Base-by-base conservation (phyloP, 1,284 basidiomycete genomes). In the Moniliophthora roreri region DNA sequence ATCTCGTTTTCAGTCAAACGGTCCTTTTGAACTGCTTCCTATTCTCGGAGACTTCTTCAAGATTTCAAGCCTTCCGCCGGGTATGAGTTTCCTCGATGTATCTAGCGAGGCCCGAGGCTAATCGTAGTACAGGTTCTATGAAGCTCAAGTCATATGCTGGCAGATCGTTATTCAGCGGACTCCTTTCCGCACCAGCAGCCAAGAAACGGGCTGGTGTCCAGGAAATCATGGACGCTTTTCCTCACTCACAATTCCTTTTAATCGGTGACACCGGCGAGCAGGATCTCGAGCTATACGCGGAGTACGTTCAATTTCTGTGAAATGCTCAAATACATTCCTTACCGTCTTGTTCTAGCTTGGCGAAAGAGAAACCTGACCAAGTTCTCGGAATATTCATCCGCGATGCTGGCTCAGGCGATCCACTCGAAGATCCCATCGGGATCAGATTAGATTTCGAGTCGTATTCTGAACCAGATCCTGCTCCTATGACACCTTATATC, bases 181-280 rank as follows among this genome's bases (percentile, higher is more conserved):
- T 91, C 20, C 71, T 84, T 50, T 89, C 78, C 58, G 87, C 84
- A 41, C 87, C 91, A 2, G 87, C 91, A 0, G 77, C 82, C 32
- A 82, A 93, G 38, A 97, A 97, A 70, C 83, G 85, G 4, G 80
- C 79, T 0, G 87, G 85, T n/a, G 82, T 95, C 2, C 66, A 85
- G 7, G 89, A 93, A 40, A 75, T 93, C 24, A 73, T 96, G n/a
- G 80, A 88, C 50, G 77, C 83, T 9, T 95, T 95, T 66, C 82
- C 81, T 1, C 75, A 84, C 40, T 82, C 87, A 2, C 77, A 73
- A 18, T 96, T 97, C 69, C 72, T 97, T 62, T 80, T 95, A 45
- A 77, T 96, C 28, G 93, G 93, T 7, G 94, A 96, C 67, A 84
- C 85, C 0, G 93, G 91, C 34, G 93, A 95, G 65, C 92, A 94